Evolutionary conservation across 805 yeast genomes (phyloP).

Genomic region (Saturnispora galanensis): DNA sequence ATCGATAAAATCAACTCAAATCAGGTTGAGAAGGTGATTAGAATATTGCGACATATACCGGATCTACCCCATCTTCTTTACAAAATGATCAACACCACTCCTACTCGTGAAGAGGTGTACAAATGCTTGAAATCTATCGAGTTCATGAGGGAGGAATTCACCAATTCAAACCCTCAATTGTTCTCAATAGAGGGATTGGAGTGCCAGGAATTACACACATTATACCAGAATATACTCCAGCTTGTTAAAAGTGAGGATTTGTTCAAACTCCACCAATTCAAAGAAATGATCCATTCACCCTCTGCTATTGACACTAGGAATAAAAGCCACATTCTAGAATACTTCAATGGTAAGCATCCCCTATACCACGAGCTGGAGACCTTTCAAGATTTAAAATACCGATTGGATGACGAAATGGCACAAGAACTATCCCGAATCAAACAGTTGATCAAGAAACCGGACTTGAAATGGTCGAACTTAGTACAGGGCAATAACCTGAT

Average conservation of each 20-base stretch:
- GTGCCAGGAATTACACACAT: conserved; percentile 5
- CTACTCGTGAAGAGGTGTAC: conserved; percentile 52
- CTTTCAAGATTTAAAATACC: conserved; percentile 33
- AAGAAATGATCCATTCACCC: conserved; percentile 43
- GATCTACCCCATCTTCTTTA: conserved; percentile 53
- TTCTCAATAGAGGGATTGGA: conserved; percentile 17
- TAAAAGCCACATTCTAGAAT: conserved; percentile 24
- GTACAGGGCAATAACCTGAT: conserved; percentile 59
- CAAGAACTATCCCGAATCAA: conserved; percentile 43
- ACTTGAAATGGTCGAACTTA: conserved; percentile 8
- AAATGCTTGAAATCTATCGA: conserved; percentile 38
- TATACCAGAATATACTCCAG: background rate
- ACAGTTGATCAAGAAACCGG: conserved; percentile 24
- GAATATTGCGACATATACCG: conserved; percentile 26
- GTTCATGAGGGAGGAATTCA: conserved; percentile 22
- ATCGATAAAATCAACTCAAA: conserved; percentile 30
- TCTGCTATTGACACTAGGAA: conserved; percentile 43
- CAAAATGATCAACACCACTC: conserved; percentile 49
- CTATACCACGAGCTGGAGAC: conserved; percentile 27
- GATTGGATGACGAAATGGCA: conserved; percentile 38
- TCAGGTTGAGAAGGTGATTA: conserved; percentile 24
- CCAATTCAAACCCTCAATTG: conserved; percentile 3
- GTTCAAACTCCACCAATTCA: conserved; percentile 24
- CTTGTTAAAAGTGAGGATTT: conserved; percentile 11
- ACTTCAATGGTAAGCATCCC: conserved; percentile 36